Percentiles rank a stretch among this genome's conserved stretches.
These are phyloP conservation scores for Asterella californica DNA, from an alignment of 225 moss, liverwort and hornwort genomes.

Conservation along the genomic window DNA sequence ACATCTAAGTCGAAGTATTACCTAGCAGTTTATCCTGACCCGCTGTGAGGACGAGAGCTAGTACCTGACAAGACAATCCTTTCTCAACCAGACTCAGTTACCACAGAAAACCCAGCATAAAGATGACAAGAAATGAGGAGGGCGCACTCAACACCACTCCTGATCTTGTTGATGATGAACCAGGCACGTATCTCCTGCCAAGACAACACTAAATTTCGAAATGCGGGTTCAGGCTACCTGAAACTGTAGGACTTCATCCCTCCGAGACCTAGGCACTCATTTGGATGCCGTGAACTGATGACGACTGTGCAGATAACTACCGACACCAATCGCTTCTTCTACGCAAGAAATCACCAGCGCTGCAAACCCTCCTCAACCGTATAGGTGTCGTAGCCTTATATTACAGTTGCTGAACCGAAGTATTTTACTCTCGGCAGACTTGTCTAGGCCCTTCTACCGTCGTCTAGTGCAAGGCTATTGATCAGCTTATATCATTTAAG, in stretches of 20 bases:
- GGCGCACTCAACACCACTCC: not conserved
- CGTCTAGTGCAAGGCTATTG: not conserved
- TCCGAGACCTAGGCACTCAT: constrained; percentile 4
- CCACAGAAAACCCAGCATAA: too few relatives aligned
- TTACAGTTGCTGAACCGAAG: constrained; percentile 11
- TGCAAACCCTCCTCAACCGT: not conserved
- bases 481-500: constrained; percentile 1
- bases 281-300: not conserved
- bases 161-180: not conserved
- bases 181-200: not conserved
- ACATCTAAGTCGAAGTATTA: too few relatives aligned
- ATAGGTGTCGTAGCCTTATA: constrained; percentile 7
- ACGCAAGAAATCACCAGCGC: constrained; percentile 6
- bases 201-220: not conserved
- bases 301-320: not conserved
- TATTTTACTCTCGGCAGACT: not conserved
- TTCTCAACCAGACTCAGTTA: too few relatives aligned
- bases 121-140: not conserved
- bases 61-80: too few relatives aligned
- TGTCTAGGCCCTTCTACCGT: not conserved
- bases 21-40: too few relatives aligned
- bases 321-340: not conserved
- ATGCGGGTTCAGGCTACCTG: not conserved
- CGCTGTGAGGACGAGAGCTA: too few relatives aligned
- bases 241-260: not conserved